Conservation (phyloP, 2,329 filamentous ascomycete species). For the Camillea tinctor region DNA sequence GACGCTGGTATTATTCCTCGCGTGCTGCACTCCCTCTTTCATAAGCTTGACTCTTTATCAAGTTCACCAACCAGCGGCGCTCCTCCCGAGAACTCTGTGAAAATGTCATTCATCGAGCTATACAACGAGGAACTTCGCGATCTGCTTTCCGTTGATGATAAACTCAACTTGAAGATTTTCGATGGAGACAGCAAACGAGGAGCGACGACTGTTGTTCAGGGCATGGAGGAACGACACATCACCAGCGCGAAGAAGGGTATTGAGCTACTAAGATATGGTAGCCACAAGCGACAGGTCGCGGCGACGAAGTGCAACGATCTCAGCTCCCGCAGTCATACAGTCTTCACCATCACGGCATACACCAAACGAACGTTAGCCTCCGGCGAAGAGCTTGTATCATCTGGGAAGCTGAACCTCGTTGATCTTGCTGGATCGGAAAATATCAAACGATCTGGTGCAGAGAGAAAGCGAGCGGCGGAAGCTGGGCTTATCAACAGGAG, state of each 20-base stretch:
- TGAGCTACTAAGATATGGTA: conserved; percentile 82
- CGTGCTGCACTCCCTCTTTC: conserved; percentile 82
- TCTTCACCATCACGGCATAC: conserved; percentile 93
- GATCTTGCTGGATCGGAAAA: conserved; percentile 97
- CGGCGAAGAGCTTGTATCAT: conserved; percentile 87
- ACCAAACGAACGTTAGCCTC: conserved; percentile 78
- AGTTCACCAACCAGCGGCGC: no score
- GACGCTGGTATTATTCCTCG: conserved; percentile 94
- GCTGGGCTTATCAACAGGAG: conserved; percentile 98
- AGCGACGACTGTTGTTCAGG: conserved; percentile 86
- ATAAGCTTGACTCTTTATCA: conserved; percentile 84
- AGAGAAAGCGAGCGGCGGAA: conserved; percentile 95
- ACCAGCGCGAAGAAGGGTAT: conserved; percentile 82
- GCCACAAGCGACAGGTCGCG: conserved; percentile 93
- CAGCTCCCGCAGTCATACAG: conserved; percentile 93
- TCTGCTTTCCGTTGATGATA: conserved; percentile 78
- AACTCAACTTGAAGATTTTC: conserved; percentile 87
- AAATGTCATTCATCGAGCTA: conserved; percentile 97
- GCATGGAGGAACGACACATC: conserved; percentile 96
- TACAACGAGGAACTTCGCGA: conserved; percentile 98
- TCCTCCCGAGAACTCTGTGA: conserved; percentile 81
- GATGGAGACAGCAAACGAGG: conserved; percentile 86
- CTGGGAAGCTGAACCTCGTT: conserved; percentile 93
- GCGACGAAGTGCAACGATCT: conserved; percentile 99
- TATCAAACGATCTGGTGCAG: conserved; percentile 92